A percentile compares a stretch with the other conserved stretches of the same genome.
Evolutionary conservation across 2,329 filamentous ascomycete species (phyloP).

Genomic region (Sclerotinia spermophila): DNA sequence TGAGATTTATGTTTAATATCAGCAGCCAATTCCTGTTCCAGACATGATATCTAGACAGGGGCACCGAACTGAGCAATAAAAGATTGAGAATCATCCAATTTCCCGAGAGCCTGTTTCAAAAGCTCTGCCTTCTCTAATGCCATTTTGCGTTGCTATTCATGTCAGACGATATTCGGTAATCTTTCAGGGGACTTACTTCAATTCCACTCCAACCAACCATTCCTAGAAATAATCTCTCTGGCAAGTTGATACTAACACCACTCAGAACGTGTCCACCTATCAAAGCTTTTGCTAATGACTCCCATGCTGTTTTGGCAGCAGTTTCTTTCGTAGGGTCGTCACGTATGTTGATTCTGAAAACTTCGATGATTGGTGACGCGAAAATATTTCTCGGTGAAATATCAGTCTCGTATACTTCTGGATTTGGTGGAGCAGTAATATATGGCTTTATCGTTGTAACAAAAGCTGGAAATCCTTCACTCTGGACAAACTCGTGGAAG

Average conservation of each 20-base stretch:
- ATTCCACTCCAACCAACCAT: constrained; percentile 6
- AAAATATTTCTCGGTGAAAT: not conserved
- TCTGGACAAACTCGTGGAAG: not conserved
- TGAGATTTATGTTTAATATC: not conserved
- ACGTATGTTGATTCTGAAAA: not conserved
- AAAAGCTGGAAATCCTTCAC: not conserved
- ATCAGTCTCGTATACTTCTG: constrained; percentile 9
- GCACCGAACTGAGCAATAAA: not conserved
- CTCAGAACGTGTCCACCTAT: not conserved
- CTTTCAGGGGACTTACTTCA: not conserved
- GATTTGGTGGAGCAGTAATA: not conserved
- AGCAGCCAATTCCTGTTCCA: not conserved
- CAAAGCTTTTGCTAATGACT: not conserved
- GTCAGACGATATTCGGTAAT: not conserved
- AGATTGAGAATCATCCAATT: not conserved
- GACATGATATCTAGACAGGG: not conserved
- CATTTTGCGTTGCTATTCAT: not conserved
- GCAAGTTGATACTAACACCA: constrained; percentile 11
- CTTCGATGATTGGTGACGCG: not conserved
- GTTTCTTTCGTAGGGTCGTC: not conserved
- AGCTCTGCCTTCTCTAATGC: not conserved
- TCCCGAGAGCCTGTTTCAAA: not conserved
- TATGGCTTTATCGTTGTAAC: not conserved
- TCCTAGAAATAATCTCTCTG: not conserved
- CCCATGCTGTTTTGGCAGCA: not conserved